Evolutionary conservation across 2,329 filamentous ascomycete species (phyloP), one percentile per base, ranked within the genome.

Genomic region (Colletotrichum sp.): DNA sequence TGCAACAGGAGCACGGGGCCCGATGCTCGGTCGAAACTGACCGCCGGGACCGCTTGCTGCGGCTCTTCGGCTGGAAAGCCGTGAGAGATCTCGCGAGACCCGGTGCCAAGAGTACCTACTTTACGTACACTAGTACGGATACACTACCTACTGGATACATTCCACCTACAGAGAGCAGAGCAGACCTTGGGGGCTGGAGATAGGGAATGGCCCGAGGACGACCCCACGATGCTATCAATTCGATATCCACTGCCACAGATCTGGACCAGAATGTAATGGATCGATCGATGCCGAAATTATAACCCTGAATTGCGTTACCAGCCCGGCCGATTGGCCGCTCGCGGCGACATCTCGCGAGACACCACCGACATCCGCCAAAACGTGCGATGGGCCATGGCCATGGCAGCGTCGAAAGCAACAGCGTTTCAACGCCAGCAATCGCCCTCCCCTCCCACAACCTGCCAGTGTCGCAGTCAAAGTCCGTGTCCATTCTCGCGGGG

Each of bases 11-110:
- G 39, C 65, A 63, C 57, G 49, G 62, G 68, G 36, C 36, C 68
- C 72, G 49, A 52, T 28, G 60, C 59, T 75, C 52, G 21, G 68
- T 71, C 72, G 60, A 75, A 66, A 67, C 60, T 59, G 62, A 60
- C 36, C 18, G 60, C 67, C 44, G 60, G 44, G 59, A 49, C 60
- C 72, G 32, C 57, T 49, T 44, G 60, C 36, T 75, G 69, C 72
- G 69, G 72, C 72, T 67, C 63, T 67, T 67, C 24, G 62, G 62
- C 32, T 49, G 57, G n/a, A 32, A 52, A 52, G 36, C 68, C 36
- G 69, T 55, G 62, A 67, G 62, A 72, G 26, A 24, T 36, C 18
- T 34, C 69, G 68, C 69, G 34, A 62, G 30, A 28, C 72, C 72
- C 69, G 52, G 59, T 39, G 12, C 44, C 28, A 24, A 16, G 21